Percentiles rank a stretch among this genome's conserved stretches.
phyloP scores from a whole-genome alignment of 2,329 filamentous ascomycete genomes.

The Endothia cerciana region DNA sequence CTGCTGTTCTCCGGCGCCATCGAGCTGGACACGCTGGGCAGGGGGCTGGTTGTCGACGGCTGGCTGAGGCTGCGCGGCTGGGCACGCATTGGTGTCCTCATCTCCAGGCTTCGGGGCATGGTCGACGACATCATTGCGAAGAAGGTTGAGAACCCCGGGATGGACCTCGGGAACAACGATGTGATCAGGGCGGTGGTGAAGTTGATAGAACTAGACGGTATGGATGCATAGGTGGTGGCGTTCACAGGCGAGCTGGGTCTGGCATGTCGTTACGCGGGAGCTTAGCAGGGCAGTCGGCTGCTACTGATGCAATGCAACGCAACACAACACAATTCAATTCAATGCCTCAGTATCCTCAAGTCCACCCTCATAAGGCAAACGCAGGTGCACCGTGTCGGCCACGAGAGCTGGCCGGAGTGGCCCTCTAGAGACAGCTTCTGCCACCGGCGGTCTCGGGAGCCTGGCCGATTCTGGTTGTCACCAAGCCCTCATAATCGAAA shows the following conservation, averaged over 20 bases:
- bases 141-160: conserved; percentile 76
- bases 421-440: neutral
- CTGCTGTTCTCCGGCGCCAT: conserved; percentile 88
- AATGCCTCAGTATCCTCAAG: neutral
- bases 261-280: neutral
- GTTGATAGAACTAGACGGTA: conserved; percentile 86
- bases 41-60: conserved; percentile 87
- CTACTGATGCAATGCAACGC: neutral
- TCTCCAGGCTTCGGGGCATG: conserved; percentile 81
- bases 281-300: too few relatives aligned
- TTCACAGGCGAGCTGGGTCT: neutral
- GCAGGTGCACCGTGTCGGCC: neutral
- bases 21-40: conserved; percentile 81
- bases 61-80: conserved; percentile 88
- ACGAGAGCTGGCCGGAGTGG: neutral
- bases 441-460: neutral
- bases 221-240: conserved; percentile 62
- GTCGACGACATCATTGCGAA: conserved; percentile 81
- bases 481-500: too few relatives aligned
- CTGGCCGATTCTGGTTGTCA: too few relatives aligned
- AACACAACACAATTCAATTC: neutral
- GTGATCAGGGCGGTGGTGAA: conserved; percentile 78
- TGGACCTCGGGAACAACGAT: conserved; percentile 61
- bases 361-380: neutral
- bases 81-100: conserved; percentile 91